phyloP scores from a whole-genome alignment of 257 asterid species.

The Nicotiana otophora region DNA sequence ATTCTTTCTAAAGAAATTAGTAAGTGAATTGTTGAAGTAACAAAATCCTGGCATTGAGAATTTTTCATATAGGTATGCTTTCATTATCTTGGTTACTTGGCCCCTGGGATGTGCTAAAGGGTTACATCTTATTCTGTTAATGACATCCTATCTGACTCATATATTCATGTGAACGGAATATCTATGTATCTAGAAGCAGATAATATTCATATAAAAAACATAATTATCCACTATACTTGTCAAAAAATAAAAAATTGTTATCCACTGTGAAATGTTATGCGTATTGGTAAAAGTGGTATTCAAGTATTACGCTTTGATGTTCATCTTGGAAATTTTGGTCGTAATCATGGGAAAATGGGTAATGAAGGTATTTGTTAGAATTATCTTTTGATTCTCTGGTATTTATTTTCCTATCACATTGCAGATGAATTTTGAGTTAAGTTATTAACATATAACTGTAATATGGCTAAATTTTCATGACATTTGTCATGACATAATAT shows the following conservation, averaged over 20 bases:
- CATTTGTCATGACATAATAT: too few relatives aligned
- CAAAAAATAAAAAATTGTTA: too few relatives aligned
- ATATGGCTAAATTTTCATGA: too few relatives aligned
- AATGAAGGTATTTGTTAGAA: constrained; percentile 6
- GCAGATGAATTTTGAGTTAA: neutral
- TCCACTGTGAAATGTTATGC: neutral
- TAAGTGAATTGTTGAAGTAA: neutral
- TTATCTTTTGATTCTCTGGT: neutral
- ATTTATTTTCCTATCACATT: neutral
- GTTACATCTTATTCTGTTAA: neutral
- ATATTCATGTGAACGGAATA: neutral
- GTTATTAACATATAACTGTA: neutral
- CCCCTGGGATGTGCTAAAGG: neutral
- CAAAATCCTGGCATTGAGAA: neutral
- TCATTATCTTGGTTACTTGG: neutral
- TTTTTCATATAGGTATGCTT: neutral
- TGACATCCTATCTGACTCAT: neutral
- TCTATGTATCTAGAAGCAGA: neutral
- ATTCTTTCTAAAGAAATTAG: neutral
- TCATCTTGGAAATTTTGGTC: neutral
- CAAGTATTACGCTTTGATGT: neutral
- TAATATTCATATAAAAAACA: neutral
- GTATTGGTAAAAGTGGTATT: neutral
- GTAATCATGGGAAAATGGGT: neutral
- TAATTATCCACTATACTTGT: neutral